phyloP scores from a whole-genome alignment of 352 stramenopile genomes.

The Phytopythium sindhum region DNA sequence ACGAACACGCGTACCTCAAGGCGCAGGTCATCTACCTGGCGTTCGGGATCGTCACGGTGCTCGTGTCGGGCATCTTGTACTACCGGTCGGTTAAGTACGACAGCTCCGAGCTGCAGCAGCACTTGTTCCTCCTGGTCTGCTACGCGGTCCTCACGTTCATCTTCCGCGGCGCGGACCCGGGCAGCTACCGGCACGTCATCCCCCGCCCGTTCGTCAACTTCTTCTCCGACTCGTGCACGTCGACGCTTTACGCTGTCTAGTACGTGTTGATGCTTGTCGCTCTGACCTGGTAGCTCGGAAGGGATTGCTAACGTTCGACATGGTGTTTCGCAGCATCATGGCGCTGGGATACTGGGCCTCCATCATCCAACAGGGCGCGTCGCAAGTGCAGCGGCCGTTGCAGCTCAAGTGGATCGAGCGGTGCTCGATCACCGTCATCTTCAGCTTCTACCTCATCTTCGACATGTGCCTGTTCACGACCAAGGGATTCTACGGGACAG shows the following conservation, averaged over 20 bases:
- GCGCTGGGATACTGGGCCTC: constrained; percentile 25
- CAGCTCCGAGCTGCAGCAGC: constrained; percentile 20
- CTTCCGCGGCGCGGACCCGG: constrained; percentile 21
- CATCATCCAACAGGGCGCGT: constrained; percentile 26
- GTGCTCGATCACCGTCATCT: constrained; percentile 11
- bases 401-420: constrained; percentile 12
- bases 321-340: constrained; percentile 12
- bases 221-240: constrained; percentile 29
- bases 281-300: neutral
- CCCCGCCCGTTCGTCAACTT: constrained; percentile 19
- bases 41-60: constrained; percentile 9
- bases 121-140: constrained; percentile 21
- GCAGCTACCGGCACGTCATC: constrained; percentile 24
- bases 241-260: constrained; percentile 28
- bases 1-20: constrained; percentile 13
- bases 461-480: constrained; percentile 13
- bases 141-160: constrained; percentile 26
- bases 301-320: neutral
- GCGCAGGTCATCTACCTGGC: constrained; percentile 21
- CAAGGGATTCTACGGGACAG: constrained; percentile 17
- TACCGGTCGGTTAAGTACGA: constrained; percentile 18
- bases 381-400: constrained; percentile 8
- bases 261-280: constrained; percentile 9
- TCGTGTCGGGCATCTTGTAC: constrained; percentile 12
- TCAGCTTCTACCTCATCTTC: constrained; percentile 15